Conservation (phyloP, 2,329 filamentous ascomycete genomes). For the Aspergillus tamarii region DNA sequence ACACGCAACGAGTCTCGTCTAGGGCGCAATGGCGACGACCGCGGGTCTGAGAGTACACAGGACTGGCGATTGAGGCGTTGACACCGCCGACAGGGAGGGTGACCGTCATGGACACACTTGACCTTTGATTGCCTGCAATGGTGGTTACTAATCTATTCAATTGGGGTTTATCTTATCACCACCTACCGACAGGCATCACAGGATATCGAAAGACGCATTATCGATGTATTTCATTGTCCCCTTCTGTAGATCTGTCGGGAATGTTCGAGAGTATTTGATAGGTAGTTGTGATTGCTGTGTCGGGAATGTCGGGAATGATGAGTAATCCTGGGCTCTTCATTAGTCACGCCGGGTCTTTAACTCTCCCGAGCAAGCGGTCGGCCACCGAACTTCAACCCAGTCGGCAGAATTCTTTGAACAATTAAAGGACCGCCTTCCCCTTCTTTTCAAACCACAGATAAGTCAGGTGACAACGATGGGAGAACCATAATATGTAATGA, state of each 20-base stretch:
- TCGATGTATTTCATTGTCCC: neutral
- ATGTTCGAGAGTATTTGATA: too few species aligned
- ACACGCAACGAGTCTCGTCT: slow-evolving; percentile 4
- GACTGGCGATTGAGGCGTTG: slow-evolving; percentile 25
- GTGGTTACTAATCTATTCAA: neutral
- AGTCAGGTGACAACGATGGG: too few species aligned
- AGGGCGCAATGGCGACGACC: slow-evolving; percentile 22
- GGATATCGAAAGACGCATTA: slow-evolving; percentile 41
- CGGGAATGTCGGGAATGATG: neutral
- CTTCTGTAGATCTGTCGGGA: neutral
- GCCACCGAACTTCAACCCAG: neutral
- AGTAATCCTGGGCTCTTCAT: neutral
- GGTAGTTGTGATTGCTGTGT: neutral
- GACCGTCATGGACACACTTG: slow-evolving; percentile 40
- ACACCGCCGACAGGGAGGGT: slow-evolving; percentile 39
- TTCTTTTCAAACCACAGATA: too few species aligned
- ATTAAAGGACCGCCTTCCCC: too few species aligned
- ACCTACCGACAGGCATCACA: slow-evolving; percentile 40
- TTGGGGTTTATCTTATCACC: neutral
- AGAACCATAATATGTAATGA: too few species aligned
- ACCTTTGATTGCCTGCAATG: slow-evolving; percentile 37
- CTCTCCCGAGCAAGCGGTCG: neutral
- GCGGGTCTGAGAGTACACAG: slow-evolving; percentile 37
- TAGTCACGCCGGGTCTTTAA: neutral
- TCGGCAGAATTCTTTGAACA: neutral